Evolutionary conservation across 345 rosid species (phyloP).

Genomic region (Fremontodendron californicum): DNA sequence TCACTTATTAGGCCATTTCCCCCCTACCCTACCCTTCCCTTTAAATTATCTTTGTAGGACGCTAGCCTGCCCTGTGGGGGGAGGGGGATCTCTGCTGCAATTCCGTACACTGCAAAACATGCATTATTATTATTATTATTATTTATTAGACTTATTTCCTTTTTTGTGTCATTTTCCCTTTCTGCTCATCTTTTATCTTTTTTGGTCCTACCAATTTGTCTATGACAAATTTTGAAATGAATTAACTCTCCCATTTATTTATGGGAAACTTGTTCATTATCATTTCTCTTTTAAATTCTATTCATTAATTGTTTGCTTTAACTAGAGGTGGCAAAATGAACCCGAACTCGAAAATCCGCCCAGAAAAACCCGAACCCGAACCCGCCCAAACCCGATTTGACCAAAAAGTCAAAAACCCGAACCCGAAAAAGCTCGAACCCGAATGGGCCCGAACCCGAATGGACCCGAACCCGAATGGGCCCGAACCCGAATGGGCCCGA

Average conservation of each 20-base stretch:
- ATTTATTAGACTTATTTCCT: background rate
- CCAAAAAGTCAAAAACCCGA: too few species aligned
- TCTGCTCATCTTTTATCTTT: background rate
- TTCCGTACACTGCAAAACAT: background rate
- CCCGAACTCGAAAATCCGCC: too few species aligned
- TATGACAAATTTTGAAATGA: background rate
- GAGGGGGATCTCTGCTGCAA: conserved; percentile 1
- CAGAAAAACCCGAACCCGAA: too few species aligned
- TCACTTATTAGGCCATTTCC: background rate
- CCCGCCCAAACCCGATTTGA: too few species aligned
- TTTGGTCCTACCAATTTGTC: background rate
- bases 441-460: too few species aligned
- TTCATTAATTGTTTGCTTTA: too few species aligned
- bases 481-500: too few species aligned
- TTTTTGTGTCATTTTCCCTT: background rate
- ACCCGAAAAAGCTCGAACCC: too few species aligned
- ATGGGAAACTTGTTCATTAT: background rate
- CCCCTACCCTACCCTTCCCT: background rate
- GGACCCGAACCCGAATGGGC: too few species aligned
- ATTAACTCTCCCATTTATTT: background rate
- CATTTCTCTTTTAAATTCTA: too few species aligned
- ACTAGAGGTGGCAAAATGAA: too few species aligned
- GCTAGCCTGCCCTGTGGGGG: too few species aligned
- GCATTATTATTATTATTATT: background rate
- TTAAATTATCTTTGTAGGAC: background rate